Evolutionary conservation across 108 stramenopile species (phyloP), one percentile per base, ranked within the genome.

Genomic region (Seminavis robusta): DNA sequence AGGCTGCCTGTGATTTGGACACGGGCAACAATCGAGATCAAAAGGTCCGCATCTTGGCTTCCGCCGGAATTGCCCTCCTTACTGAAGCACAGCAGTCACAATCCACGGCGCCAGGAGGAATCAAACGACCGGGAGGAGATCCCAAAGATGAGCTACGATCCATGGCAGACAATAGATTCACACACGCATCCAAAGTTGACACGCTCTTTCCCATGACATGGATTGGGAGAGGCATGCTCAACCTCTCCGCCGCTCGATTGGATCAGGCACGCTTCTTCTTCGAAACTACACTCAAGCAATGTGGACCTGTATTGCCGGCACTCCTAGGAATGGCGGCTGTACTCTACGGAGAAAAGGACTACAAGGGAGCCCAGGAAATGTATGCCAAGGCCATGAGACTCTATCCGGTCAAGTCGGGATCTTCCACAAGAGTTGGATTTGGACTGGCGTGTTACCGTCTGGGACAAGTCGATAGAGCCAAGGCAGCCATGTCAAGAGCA

Each of bases 391-490:
- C 92, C 16, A 84, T 94, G n/a, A 58, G 66, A 26, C 16, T 62
- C 24, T 79, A 67, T 50, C 84, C 84, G 0, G 36, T 39, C 47
- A 54, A 57, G 19, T 59, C 66, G 21, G 81, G 81, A 4, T 64
- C 86, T 1, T 52, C 77, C 16, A 66, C 74, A 16, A 55, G 92
- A 15, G 88, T 90, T 1, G 92, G 85, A 25, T 83, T 86, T 65
- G 92, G 88, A 1, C 58, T 94, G 71, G 76, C 84, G 3, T 94
- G 74, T 38, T 94, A 94, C 56, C 63, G 60, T 19, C 58, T 94
- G 24, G 92, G 92, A 36, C 92, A 94, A 63, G 80, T 88, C 4
- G 92, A 94, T 71, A 65, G 92, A 3, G 92, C 92, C 58, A 86
- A 88, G 55, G 88, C 88, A 4, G 75, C 87, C 33, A 88, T 93